Percentiles rank a stretch among this genome's conserved stretches.
These are phyloP conservation scores for Crataegus laevigata DNA, from an alignment of 306 rosid genomes.

Conservation along the genomic window DNA sequence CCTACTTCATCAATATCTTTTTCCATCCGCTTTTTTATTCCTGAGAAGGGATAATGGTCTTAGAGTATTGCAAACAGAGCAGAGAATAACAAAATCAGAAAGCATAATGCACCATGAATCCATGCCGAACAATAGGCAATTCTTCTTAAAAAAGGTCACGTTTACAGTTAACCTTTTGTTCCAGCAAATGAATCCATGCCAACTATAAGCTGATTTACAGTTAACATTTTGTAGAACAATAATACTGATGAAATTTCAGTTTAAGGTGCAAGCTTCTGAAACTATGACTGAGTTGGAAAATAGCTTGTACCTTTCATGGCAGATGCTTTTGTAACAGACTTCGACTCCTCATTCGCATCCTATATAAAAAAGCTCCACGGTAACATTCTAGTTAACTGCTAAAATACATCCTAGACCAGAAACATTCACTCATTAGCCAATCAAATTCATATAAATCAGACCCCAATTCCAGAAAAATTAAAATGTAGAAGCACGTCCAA, in stretches of 20 bases:
- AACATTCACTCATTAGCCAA: not conserved
- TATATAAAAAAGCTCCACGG: not conserved
- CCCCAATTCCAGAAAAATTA: not conserved
- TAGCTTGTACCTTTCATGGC: conserved; percentile 68
- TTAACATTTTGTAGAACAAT: not conserved
- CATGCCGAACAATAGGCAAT: not conserved
- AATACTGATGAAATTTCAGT: not conserved
- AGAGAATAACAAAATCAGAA: not conserved
- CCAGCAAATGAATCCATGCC: not conserved
- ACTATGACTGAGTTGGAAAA: not conserved
- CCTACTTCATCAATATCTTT: conserved; percentile 97
- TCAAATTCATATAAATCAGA: not conserved
- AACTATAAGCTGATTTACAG: not conserved
- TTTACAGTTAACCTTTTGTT: not conserved
- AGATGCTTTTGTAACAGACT: conserved; percentile 84
- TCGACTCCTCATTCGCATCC: conserved; percentile 91
- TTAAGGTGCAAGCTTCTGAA: conserved; percentile 5
- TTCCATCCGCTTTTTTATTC: conserved; percentile 94
- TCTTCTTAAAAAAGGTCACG: not conserved
- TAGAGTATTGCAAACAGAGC: not conserved
- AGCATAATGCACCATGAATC: not conserved
- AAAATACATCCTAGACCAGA: not conserved
- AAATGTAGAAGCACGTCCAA: not conserved
- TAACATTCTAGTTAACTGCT: not conserved
- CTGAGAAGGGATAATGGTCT: conserved; percentile 33